Base-by-base conservation (phyloP, 2,329 filamentous ascomycete species). In the Claviceps purpurea region DNA sequence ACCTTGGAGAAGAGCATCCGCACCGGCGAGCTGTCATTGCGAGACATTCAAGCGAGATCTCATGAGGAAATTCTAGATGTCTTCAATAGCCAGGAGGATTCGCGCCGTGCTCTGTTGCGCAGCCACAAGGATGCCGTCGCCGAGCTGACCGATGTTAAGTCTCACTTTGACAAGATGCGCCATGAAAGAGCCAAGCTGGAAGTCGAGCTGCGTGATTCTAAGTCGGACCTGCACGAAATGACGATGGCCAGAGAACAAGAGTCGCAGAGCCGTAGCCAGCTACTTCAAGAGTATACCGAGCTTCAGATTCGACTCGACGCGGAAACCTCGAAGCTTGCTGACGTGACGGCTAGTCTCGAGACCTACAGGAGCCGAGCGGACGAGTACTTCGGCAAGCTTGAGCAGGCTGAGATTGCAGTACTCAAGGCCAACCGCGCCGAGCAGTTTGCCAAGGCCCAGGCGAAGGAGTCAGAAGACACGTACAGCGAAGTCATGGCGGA, bases 381-480 rank as follows among this genome's bases (percentile, higher is more conserved):
- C 63, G 91, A 97, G 65, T 97, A 98, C 68, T 98, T 96, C 70
- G 87, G 82, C 73, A 96, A 95, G 69, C 80, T 98, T 20, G 91
- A 98, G 67, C 91, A 97, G 64, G 93, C 93, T 16, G 91, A 98
- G 67, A 94, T 97, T 58, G 84, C 90, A 0, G 90, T 97, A 18
- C 78, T 98, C 57, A 96, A 96, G 67, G 91, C 91, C 16, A 85
- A 79, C 55, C 81, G 91, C 24, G 91, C 93, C 0, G 91, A 97
- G 68, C 89, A 95, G 60, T 96, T 97, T 65, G 91, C 91, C 52
- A 94, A 88, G 68, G 77, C 86, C 0, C 91, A 96, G 64, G 87
- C 88, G 10, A 84, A 82, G 61, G 91, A 98, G 69, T 86, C 89
- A 0, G 93, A 97, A 63, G 90, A 97, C 54, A 89, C 84, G 5